These are phyloP conservation scores for Coemansia sp. DNA, from an alignment of 371 early-diverging fungal species.

Conservation along the genomic window DNA sequence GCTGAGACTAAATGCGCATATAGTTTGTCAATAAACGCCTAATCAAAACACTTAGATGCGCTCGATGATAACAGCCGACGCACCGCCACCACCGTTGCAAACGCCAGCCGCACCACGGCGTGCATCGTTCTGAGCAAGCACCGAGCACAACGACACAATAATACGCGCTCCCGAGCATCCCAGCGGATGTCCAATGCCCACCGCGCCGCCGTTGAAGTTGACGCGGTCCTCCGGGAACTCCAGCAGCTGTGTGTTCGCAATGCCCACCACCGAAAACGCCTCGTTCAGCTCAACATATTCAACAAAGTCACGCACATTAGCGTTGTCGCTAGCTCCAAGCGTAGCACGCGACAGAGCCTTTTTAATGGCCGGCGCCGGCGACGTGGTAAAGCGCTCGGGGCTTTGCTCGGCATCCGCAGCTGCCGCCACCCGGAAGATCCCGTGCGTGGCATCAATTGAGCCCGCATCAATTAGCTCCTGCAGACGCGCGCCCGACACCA, in stretches of 20 bases:
- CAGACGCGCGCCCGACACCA: slow-evolving; percentile 78
- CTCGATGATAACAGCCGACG: slow-evolving; percentile 87
- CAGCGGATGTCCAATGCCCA: slow-evolving; percentile 97
- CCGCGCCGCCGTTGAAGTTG: slow-evolving; percentile 95
- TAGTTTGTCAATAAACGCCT: too few species aligned
- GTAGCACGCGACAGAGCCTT: slow-evolving; percentile 86
- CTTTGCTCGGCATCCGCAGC: slow-evolving; percentile 77
- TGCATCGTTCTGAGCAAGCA: slow-evolving; percentile 69
- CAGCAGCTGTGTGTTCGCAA: slow-evolving; percentile 85
- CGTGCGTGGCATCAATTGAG: slow-evolving; percentile 48
- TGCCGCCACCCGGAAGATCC: slow-evolving; percentile 33
- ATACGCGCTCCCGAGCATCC: slow-evolving; percentile 96
- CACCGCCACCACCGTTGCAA: slow-evolving; percentile 97
- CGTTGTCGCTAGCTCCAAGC: slow-evolving; percentile 60
- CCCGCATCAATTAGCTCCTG: slow-evolving; percentile 72
- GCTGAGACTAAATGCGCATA: too few species aligned
- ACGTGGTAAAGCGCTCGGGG: slow-evolving; percentile 89
- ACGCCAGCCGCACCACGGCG: slow-evolving; percentile 89
- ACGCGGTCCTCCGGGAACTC: slow-evolving; percentile 72
- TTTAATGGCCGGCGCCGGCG: slow-evolving; percentile 90
- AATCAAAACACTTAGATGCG: slow-evolving; percentile 43
- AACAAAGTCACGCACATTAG: slow-evolving; percentile 76
- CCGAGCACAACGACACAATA: slow-evolving; percentile 77
- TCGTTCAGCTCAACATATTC: slow-evolving; percentile 95
- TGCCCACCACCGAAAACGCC: slow-evolving; percentile 94